A percentile compares a stretch with the other conserved stretches of the same genome.
phyloP scores from a whole-genome alignment of 331 rosid species.

The Cydonia oblonga region DNA sequence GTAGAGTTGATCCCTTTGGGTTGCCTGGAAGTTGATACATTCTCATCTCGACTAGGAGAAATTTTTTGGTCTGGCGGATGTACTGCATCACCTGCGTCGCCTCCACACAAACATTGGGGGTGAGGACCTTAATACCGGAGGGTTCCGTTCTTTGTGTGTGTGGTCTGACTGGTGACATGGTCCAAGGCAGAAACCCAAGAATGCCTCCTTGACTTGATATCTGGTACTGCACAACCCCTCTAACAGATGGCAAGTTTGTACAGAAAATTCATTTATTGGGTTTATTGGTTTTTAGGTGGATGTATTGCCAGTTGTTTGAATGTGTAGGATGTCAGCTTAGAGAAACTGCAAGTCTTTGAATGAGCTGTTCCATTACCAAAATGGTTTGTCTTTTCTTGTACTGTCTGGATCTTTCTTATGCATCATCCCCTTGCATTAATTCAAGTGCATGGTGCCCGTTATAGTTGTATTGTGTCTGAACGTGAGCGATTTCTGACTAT shows the following conservation, averaged over 20 bases:
- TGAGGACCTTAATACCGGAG: not conserved
- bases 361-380: not conserved
- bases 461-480: too few species aligned
- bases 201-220: conserved; percentile 12
- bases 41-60: not conserved
- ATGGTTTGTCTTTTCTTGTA: not conserved
- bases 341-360: not conserved
- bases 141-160: not conserved
- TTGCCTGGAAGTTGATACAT: not conserved
- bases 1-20: conserved; percentile 9
- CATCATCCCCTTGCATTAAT: not conserved
- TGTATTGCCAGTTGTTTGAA: conserved; percentile 21
- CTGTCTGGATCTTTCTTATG: not conserved
- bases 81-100: not conserved
- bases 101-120: not conserved
- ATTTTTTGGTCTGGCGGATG: not conserved
- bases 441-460: not conserved
- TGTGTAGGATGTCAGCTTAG: conserved; percentile 12
- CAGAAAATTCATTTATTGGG: conserved; percentile 50
- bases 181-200: not conserved
- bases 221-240: conserved; percentile 25
- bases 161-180: not conserved
- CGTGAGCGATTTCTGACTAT: too few species aligned
- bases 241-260: conserved; percentile 25
- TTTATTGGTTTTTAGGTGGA: conserved; percentile 43